Evolutionary conservation across 305 asterid genomes (phyloP).

Genomic region (Ajuga reptans): DNA sequence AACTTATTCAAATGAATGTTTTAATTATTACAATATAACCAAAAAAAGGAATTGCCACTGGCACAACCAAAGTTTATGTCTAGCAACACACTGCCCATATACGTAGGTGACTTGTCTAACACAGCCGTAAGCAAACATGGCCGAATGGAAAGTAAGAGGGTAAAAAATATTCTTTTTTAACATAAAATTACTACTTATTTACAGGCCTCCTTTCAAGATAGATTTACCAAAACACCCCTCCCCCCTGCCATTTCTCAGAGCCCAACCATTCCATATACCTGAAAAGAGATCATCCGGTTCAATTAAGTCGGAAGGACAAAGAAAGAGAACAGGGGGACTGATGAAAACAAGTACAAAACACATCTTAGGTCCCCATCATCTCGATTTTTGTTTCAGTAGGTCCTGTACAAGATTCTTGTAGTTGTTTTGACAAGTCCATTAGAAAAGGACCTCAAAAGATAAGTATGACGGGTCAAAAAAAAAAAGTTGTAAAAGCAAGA

Average conservation of each 20-base stretch:
- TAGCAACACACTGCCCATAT: neutral
- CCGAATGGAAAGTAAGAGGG: neutral
- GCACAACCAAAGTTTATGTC: neutral
- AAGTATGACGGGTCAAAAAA: too few relatives aligned
- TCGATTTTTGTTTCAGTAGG: neutral
- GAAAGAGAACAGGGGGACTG: neutral
- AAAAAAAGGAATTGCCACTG: slow-evolving; percentile 9
- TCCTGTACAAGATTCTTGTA: neutral
- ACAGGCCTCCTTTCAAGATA: slow-evolving; percentile 31
- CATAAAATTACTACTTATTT: slow-evolving; percentile 30
- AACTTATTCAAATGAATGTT: slow-evolving; percentile 16
- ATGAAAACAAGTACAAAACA: neutral
- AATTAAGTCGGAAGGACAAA: neutral
- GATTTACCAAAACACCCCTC: neutral
- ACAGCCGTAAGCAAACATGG: neutral
- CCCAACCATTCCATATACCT: slow-evolving; percentile 22
- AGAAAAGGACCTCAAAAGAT: too few relatives aligned
- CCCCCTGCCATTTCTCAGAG: slow-evolving; percentile 18
- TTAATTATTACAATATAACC: slow-evolving; percentile 20
- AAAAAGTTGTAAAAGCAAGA: neutral
- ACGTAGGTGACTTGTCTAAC: slow-evolving; percentile 14
- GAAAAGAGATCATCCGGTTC: neutral
- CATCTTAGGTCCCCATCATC: neutral
- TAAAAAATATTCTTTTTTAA: slow-evolving; percentile 6
- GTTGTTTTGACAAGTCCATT: too few relatives aligned